phyloP scores from a whole-genome alignment of 768 basidiomycete genomes.

The Coprinopsis cinerea region DNA sequence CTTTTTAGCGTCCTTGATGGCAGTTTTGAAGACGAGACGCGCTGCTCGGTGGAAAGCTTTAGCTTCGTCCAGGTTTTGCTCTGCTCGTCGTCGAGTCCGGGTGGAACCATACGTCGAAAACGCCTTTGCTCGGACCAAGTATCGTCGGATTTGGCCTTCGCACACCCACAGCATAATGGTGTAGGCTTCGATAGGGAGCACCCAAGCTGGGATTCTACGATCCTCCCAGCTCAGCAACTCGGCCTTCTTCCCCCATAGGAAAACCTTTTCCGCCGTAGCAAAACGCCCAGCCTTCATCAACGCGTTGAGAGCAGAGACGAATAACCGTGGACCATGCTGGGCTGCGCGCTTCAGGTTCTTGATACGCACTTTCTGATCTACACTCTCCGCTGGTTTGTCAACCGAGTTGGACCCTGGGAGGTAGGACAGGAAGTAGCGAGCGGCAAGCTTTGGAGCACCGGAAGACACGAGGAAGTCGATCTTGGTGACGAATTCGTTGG shows the following conservation, averaged over 20 bases:
- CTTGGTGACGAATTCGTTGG: neutral
- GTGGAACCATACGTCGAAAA: too few species aligned
- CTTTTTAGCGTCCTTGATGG: too few species aligned
- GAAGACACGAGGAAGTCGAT: conserved; percentile 1
- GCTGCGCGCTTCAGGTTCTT: neutral
- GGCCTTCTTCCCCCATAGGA: conserved; percentile 54
- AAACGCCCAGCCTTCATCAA: conserved; percentile 50
- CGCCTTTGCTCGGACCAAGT: too few species aligned
- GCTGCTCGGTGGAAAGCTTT: too few species aligned
- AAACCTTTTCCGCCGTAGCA: conserved; percentile 57
- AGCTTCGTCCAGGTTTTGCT: too few species aligned
- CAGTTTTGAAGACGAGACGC: too few species aligned
- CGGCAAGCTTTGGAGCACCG: conserved; percentile 18
- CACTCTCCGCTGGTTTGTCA: neutral
- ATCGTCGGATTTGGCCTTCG: conserved; percentile 36
- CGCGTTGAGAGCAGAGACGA: conserved; percentile 54
- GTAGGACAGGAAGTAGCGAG: conserved; percentile 42
- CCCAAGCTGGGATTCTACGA: conserved; percentile 42
- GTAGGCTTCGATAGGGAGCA: conserved; percentile 59
- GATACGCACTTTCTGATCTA: neutral
- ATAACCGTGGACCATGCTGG: conserved; percentile 50
- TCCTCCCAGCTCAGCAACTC: conserved; percentile 47
- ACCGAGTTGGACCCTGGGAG: conserved; percentile 48
- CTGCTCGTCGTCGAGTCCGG: too few species aligned
- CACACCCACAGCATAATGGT: conserved; percentile 65